Conservation (phyloP, 2,329 filamentous ascomycete species). For the Hypoxylon sp. region DNA sequence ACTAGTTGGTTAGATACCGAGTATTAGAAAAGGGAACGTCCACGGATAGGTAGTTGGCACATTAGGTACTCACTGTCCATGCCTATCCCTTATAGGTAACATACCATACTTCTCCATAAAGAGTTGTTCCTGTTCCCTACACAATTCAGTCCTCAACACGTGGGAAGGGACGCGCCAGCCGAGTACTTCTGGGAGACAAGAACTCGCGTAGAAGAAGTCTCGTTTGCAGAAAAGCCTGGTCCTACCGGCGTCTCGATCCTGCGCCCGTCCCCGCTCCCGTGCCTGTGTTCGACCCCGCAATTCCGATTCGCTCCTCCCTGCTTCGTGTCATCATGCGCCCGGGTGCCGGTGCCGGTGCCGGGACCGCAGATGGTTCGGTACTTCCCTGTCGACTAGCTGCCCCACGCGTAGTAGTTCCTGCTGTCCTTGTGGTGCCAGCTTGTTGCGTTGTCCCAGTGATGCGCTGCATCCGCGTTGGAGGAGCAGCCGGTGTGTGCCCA, state of each 20-base stretch:
- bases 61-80: slow-evolving; percentile 2
- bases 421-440: slow-evolving; percentile 15
- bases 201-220: neutral
- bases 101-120: neutral
- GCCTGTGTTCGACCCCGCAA: slow-evolving; percentile 24
- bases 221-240: neutral
- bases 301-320: slow-evolving; percentile 53
- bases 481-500: slow-evolving; percentile 22
- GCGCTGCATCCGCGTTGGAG: slow-evolving; percentile 39
- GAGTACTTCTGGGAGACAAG: neutral
- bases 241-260: slow-evolving; percentile 38
- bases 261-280: slow-evolving; percentile 18
- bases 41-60: neutral
- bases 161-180: neutral
- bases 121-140: neutral
- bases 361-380: slow-evolving; percentile 35
- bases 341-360: slow-evolving; percentile 37
- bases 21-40: neutral
- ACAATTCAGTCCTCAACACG: neutral
- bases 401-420: slow-evolving; percentile 12
- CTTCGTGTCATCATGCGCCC: slow-evolving; percentile 52
- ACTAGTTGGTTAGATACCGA: neutral
- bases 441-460: slow-evolving; percentile 41
- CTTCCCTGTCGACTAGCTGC: slow-evolving; percentile 36
- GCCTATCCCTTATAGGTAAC: neutral